These are phyloP conservation scores for Fusarium sp. DNA, from an alignment of 2,329 filamentous ascomycete species.

Conservation along the genomic window DNA sequence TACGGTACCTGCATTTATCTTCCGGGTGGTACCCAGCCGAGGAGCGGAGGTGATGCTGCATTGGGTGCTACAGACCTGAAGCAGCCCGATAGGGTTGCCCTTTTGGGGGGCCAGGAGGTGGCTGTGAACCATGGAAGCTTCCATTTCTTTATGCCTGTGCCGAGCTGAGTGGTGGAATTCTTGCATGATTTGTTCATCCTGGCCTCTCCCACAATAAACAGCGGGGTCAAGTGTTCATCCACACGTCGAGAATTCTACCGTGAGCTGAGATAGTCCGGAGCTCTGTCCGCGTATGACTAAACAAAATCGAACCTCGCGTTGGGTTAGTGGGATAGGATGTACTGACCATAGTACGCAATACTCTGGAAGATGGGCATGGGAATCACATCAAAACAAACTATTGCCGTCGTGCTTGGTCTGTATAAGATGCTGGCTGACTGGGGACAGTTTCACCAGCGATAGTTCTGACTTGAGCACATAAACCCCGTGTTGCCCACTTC, in stretches of 20 bases:
- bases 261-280: slow-evolving; percentile 10
- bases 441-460: slow-evolving; percentile 28
- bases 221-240: neutral
- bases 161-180: slow-evolving; percentile 41
- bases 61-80: slow-evolving; percentile 27
- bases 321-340: no score
- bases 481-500: slow-evolving; percentile 12
- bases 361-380: neutral
- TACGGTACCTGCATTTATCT: slow-evolving; percentile 25
- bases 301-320: no score
- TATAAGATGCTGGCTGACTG: slow-evolving; percentile 8
- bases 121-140: slow-evolving; percentile 21
- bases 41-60: slow-evolving; percentile 26
- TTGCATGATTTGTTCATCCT: slow-evolving; percentile 5
- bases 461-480: slow-evolving; percentile 22
- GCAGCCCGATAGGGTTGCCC: slow-evolving; percentile 16
- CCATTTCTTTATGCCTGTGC: slow-evolving; percentile 7
- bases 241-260: neutral
- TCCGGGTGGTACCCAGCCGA: slow-evolving; percentile 11
- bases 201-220: neutral
- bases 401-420: neutral
- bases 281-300: neutral
- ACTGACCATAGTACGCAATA: neutral
- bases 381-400: neutral
- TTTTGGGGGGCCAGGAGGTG: slow-evolving; percentile 22